These are phyloP conservation scores for Saccharomycopsis babjevae DNA, from an alignment of 805 yeast genomes.

Conservation along the genomic window DNA sequence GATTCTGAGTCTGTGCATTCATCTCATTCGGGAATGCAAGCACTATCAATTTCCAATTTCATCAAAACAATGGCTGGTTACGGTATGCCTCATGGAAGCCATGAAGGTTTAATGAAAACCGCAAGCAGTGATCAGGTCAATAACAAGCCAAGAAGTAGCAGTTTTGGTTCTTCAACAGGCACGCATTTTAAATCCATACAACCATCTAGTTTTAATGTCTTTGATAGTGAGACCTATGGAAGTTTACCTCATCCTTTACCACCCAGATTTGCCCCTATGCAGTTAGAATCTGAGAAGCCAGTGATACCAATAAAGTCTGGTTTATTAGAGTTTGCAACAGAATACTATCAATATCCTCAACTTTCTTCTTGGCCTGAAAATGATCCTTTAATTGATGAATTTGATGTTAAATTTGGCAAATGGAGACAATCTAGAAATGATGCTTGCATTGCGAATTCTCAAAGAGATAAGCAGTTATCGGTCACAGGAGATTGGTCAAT, in stretches of 20 bases:
- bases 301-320: conserved; percentile 48
- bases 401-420: conserved; percentile 14
- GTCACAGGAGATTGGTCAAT: conserved; percentile 80
- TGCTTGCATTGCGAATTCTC: conserved; percentile 75
- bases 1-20: neutral
- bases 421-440: conserved; percentile 93
- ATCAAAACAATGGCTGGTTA: conserved; percentile 12
- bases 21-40: neutral
- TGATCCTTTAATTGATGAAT: conserved; percentile 16
- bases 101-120: neutral
- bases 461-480: conserved; percentile 77
- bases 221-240: conserved; percentile 6
- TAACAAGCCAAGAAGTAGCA: neutral
- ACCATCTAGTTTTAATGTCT: conserved; percentile 1
- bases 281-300: conserved; percentile 27
- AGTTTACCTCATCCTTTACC: conserved; percentile 17
- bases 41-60: conserved; percentile 10
- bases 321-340: conserved; percentile 67
- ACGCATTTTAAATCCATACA: conserved; percentile 7
- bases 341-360: conserved; percentile 94
- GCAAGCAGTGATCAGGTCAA: neutral
- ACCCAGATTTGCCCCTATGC: conserved; percentile 22
- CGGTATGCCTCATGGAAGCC: neutral
- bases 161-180: neutral
- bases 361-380: conserved; percentile 13